Percentiles rank a stretch among this genome's conserved stretches.
Evolutionary conservation across 768 basidiomycete species (phyloP).

Genomic region (Tricholoma sp.): DNA sequence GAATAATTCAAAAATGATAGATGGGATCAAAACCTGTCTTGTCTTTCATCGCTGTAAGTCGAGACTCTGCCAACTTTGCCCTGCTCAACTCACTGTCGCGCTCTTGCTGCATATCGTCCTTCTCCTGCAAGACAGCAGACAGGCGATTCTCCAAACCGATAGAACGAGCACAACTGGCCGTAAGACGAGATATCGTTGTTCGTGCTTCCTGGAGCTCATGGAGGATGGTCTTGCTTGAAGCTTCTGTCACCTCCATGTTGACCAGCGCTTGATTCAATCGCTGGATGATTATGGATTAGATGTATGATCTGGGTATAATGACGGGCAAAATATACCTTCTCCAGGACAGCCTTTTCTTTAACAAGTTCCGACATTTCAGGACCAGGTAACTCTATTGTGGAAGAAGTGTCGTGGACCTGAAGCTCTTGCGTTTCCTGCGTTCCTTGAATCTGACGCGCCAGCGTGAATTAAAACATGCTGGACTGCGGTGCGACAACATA

Average conservation of each 20-base stretch:
- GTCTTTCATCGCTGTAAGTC: conserved; percentile 59
- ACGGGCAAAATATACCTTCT: conserved; percentile 41
- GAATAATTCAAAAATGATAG: background rate
- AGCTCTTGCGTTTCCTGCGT: background rate
- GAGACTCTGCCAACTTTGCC: conserved; percentile 63
- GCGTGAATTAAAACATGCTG: background rate
- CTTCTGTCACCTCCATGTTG: conserved; percentile 78
- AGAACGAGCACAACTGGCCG: conserved; percentile 63
- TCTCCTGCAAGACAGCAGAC: conserved; percentile 61
- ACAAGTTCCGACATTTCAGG: conserved; percentile 27
- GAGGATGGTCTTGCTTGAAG: conserved; percentile 67
- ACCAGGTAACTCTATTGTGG: conserved; percentile 27
- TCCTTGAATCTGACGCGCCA: conserved; percentile 5
- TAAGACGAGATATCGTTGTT: conserved; percentile 59
- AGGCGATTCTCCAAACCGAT: conserved; percentile 68
- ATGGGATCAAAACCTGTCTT: conserved; percentile 49
- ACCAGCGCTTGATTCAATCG: conserved; percentile 73
- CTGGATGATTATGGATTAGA: conserved; percentile 29
- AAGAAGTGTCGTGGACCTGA: conserved; percentile 12
- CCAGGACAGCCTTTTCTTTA: conserved; percentile 56
- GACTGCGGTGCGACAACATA: conserved; percentile 21
- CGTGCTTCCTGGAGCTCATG: conserved; percentile 75
- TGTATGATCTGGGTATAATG: background rate
- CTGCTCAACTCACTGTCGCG: conserved; percentile 64
- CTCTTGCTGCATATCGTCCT: conserved; percentile 83